Evolutionary conservation across 1,284 basidiomycete species (phyloP).

Genomic region (Trichosporon coremiiforme): DNA sequence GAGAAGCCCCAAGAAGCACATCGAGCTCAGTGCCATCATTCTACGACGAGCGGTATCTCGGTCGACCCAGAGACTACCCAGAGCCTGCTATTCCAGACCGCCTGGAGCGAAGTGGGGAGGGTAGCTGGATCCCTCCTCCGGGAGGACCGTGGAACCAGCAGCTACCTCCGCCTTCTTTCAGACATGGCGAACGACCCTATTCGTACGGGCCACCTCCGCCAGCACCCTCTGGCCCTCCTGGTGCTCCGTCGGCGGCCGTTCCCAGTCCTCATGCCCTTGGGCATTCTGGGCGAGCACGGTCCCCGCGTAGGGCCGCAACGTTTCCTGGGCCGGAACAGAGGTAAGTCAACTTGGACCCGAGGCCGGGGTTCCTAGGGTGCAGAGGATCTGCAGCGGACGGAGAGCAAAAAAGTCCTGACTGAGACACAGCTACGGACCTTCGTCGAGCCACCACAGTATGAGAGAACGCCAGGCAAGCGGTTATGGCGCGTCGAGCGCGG

Average conservation of each 20-base stretch:
- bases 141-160: background rate
- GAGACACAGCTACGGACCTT: background rate
- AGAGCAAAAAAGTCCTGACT: background rate
- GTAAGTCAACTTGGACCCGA: background rate
- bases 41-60: slow-evolving; percentile 1
- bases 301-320: background rate
- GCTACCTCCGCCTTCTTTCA: background rate
- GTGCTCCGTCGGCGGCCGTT: background rate
- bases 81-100: slow-evolving; percentile 1
- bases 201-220: background rate
- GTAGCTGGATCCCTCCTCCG: background rate
- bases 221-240: background rate
- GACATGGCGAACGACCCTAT: background rate
- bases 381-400: background rate
- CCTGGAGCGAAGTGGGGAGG: background rate
- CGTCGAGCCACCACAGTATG: background rate
- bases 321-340: slow-evolving; percentile 3
- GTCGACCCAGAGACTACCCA: background rate
- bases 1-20: background rate
- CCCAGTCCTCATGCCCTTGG: background rate
- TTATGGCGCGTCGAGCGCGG: slow-evolving; percentile 3
- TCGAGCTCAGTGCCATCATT: background rate
- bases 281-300: background rate
- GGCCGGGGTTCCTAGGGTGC: background rate
- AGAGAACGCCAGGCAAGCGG: slow-evolving; percentile 2